Base-by-base conservation (phyloP, 2,329 filamentous ascomycete genomes). In the Phaeosphaeriaceae sp. region DNA sequence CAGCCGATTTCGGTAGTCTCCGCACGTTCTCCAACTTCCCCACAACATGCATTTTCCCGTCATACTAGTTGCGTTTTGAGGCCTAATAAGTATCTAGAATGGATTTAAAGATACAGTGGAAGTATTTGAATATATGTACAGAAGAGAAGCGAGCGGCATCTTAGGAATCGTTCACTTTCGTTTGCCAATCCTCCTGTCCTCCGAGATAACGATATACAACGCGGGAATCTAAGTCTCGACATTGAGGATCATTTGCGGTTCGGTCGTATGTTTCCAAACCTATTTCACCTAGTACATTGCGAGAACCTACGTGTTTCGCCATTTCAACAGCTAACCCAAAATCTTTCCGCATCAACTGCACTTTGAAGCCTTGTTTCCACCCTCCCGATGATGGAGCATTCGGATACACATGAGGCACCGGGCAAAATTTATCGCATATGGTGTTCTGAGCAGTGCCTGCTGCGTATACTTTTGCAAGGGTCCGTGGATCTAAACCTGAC, bases 291-390 rank as follows among this genome's bases (percentile, higher is more conserved):
- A 85, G 62, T 4, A 78, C 77, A 46, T 82, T 74, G 35, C 70
- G 73, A 13, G 79, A 76, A 0, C 79, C 82, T 4, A 84, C 77
- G 13, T 76, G 70, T 50, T 78, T 71, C n/a, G 82, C 83, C 68
- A 81, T 78, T 7, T 83, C 77, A 1, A 83, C 74, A 0, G 82
- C 83, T 16, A 86, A 63, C 1, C 74, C 72, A 48, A 86, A 80
- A 58, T 86, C 83, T 61, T 85, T 85, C 52, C 74, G 75, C 81
- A 86, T 86, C 57, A 86, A 59, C 62, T 84, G 77, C 5, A 85
- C 79, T 36, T 82, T 79, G 64, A 86, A 86, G 0, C 83, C 83
- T 2, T 79, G 78, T 46, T 76, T 67, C 61, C 82, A 83, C 0
- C 77, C 79, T 17, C 77, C 77, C 3, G 72, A 75, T 0, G 76